phyloP scores from a whole-genome alignment of 1,284 basidiomycete genomes.

The Rhodofomes roseus region DNA sequence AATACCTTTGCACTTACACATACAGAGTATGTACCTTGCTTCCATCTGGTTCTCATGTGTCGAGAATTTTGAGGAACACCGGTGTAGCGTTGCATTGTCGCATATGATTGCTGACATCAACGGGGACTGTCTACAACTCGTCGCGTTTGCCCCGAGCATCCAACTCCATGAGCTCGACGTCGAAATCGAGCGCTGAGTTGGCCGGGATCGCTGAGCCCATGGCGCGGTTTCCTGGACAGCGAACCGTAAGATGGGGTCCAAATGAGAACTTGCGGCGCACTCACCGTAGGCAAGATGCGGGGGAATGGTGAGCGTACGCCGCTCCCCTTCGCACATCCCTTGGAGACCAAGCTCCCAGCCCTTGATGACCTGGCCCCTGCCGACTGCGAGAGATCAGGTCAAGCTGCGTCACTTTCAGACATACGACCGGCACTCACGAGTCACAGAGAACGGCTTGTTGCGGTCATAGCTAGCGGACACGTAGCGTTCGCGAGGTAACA shows the following conservation, averaged over 20 bases:
- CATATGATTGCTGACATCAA: too few species aligned
- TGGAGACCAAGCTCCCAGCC: constrained; percentile 80
- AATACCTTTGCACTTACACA: too few species aligned
- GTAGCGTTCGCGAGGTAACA: background rate
- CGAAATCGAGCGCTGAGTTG: constrained; percentile 84
- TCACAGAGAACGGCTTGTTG: constrained; percentile 61
- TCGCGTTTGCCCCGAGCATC: constrained; percentile 32
- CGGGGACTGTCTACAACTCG: constrained; percentile 38
- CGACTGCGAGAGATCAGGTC: constrained; percentile 46
- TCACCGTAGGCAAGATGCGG: constrained; percentile 76
- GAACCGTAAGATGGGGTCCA: background rate
- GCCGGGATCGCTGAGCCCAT: constrained; percentile 80
- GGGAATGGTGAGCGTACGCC: constrained; percentile 88
- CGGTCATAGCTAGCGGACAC: constrained; percentile 53
- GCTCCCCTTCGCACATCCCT: constrained; percentile 89
- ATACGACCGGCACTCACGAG: constrained; percentile 41
- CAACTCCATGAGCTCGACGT: constrained; percentile 73
- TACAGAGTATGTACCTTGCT: too few species aligned
- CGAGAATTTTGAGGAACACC: too few species aligned
- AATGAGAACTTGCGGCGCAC: constrained; percentile 24
- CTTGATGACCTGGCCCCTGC: constrained; percentile 75
- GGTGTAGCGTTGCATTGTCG: too few species aligned
- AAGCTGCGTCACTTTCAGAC: background rate
- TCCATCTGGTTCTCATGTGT: too few species aligned
- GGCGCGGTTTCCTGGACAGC: constrained; percentile 61